These are phyloP conservation scores for Senecio squalidus DNA, from an alignment of 140 eudicot species.

Conservation along the genomic window DNA sequence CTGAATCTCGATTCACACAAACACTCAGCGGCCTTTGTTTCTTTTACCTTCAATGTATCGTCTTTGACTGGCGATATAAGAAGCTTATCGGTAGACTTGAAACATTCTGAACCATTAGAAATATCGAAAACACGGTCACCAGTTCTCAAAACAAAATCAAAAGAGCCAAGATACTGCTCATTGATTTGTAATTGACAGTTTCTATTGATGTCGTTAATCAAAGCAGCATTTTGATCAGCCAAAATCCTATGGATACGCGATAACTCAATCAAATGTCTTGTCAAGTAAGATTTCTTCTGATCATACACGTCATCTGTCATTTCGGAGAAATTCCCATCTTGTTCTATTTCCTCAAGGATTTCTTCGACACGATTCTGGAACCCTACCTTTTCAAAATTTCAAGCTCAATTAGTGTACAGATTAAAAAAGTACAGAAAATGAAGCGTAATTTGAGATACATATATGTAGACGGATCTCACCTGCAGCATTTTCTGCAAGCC, in stretches of 20 bases:
- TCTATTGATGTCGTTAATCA: conserved; percentile 30
- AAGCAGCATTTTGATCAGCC: conserved; percentile 38
- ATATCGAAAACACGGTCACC: conserved; percentile 43
- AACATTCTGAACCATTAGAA: conserved; percentile 43
- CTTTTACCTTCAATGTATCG: conserved; percentile 8
- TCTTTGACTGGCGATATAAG: conserved; percentile 19
- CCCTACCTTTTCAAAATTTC: conserved; percentile 26
- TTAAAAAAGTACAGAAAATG: neutral
- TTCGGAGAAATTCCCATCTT: conserved; percentile 22
- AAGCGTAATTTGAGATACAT: neutral
- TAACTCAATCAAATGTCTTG: conserved; percentile 37
- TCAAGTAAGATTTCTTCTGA: conserved; percentile 31
- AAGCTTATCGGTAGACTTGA: conserved; percentile 37
- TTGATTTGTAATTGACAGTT: conserved; percentile 12
- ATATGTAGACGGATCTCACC: conserved; percentile 26
- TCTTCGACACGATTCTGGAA: conserved; percentile 39
- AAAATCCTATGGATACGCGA: conserved; percentile 37
- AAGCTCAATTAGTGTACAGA: conserved; percentile 9
- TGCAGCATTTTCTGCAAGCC: conserved; percentile 47
- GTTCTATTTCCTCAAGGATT: conserved; percentile 36
- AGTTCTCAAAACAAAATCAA: conserved; percentile 40
- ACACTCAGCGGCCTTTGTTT: conserved; percentile 11
- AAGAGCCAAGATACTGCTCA: too few species aligned
- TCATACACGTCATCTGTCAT: conserved; percentile 19
- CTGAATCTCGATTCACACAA: conserved; percentile 22